Base-by-base conservation (phyloP, 2,329 filamentous ascomycete species). In the Phaeosphaeriaceae sp. region DNA sequence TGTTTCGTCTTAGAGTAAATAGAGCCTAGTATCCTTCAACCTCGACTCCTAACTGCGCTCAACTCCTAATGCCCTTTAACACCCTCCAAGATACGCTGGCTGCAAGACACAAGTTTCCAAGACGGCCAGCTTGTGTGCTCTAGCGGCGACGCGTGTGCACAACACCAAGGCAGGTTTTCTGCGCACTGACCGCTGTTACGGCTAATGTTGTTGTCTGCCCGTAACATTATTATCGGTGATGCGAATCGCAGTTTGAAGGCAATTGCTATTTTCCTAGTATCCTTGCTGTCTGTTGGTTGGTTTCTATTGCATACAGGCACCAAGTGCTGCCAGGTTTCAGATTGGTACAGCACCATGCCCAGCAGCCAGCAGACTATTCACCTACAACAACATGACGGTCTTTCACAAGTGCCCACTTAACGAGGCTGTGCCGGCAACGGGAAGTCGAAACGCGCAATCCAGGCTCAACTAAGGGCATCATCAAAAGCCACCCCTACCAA, bases 341-440 rank as follows among this genome's bases (percentile, higher is more conserved):
- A 36, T 41, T 17, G 32, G 21, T 23, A 6, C 17, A 7, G 16
- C 12, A 41, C 32, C 20, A 20, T 30, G 12, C 48, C 15, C 17
- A 12, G 9, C 21, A n/a, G 23, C 15, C 50, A 28, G 21, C 45
- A 48, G 42, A 42, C 45, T 52, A 45, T n/a, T 47, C 28, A 36
- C 45, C 17, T 15, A 33, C 38, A 20, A n/a, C 28, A 29, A 30
- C 32, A 11, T 43, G 34, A 45, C 42, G 40, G 43, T 13, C 23
- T 29, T 42, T 30, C 49, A 33, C 34, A 29, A 32, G 21, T 40
- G 46, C 44, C 46, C 38, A 52, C 42, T 46, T 40, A 57, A 50
- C 30, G 63, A 67, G 67, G 67, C 66, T 67, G 63, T 67, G 61
- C 54, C 36, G 23, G 34, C 20, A 47, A 50, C 48, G 48, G 48